Evolutionary conservation across 345 rosid species (phyloP), one percentile per base, ranked within the genome.

Genomic region (Murraya paniculata): DNA sequence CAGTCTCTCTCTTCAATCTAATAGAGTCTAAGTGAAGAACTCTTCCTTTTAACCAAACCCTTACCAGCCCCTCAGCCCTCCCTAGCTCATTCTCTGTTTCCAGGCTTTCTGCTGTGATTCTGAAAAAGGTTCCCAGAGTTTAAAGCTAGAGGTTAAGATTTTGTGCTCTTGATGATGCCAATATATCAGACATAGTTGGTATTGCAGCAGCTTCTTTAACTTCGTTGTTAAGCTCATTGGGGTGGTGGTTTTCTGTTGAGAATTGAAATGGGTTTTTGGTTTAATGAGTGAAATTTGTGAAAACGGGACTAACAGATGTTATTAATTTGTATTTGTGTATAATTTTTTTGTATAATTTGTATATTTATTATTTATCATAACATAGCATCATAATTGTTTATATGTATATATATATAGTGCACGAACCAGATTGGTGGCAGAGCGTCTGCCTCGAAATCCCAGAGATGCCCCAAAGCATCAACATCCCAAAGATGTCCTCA

Each of bases 21-120:
- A 95, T 84, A 4, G 98, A 91, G 76, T 93, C 96, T 83, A 95
- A 64, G 86, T 92, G 99, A 76, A 93, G 94, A 77, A 95, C 77
- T 81, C 83, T 91, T 38, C 99, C 95, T n/a, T 87, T 85, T 16
- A 89, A 82, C 97, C 95, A 95, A 25, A 93, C 86, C 83, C 98
- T 82, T 62, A 90, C 76, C 24, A 90, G 75, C 71, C 94, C 93
- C 66, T 89, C 95, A 9, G 95, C 97, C 82, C 91, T 67, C 64
- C 95, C 98, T 2, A 93, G 86, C 88, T 93, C 97, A 21, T 57
- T 67, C n/a, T 80, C 73, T 21, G 92, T 89, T 24, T 83, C 89
- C 74, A 87, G 61, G 87, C 84, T 89, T 73, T 64, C 86, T n/a
- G 94, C 97, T 6, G 96, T 90, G 85, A 92, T 87, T 79, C 92